Evolutionary conservation across 192 early-diverging fungal genomes (phyloP).

Genomic region (Anaeromyces robustus): DNA sequence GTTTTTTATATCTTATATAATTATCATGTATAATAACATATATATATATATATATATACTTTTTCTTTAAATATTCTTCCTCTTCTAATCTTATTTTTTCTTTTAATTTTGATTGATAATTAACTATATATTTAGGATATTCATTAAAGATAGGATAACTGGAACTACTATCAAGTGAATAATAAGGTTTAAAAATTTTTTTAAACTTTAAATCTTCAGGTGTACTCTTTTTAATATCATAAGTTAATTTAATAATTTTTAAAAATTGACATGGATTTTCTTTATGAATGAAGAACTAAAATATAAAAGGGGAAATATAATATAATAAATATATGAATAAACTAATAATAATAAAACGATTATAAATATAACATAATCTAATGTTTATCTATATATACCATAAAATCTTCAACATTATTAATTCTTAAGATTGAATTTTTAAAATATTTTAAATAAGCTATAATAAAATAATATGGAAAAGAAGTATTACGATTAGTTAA

Average conservation of each 20-base stretch:
- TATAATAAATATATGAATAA: too few relatives aligned
- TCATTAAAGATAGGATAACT: not conserved
- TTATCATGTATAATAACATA: not conserved
- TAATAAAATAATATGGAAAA: constrained; percentile 28
- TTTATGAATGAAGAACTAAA: not conserved
- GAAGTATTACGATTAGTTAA: constrained; percentile 17
- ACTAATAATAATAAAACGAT: too few relatives aligned
- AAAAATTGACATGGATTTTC: not conserved
- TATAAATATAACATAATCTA: not conserved
- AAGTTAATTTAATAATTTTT: not conserved
- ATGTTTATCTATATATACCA: constrained; percentile 6
- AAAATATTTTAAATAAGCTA: constrained; percentile 20
- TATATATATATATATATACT: not conserved
- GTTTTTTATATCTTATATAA: too few relatives aligned
- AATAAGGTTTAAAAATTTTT: not conserved
- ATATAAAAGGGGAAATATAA: too few relatives aligned
- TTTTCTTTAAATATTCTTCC: not conserved
- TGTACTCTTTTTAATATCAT: not conserved
- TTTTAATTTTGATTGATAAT: not conserved
- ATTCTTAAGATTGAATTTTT: constrained; percentile 14
- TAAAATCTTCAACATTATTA: constrained; percentile 18
- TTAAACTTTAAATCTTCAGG: not conserved
- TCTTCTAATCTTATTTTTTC: not conserved
- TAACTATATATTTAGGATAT: not conserved
- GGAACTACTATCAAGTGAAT: not conserved